Evolutionary conservation across 2,329 filamentous ascomycete species (phyloP).

Genomic region (Hypoxylon sp.): DNA sequence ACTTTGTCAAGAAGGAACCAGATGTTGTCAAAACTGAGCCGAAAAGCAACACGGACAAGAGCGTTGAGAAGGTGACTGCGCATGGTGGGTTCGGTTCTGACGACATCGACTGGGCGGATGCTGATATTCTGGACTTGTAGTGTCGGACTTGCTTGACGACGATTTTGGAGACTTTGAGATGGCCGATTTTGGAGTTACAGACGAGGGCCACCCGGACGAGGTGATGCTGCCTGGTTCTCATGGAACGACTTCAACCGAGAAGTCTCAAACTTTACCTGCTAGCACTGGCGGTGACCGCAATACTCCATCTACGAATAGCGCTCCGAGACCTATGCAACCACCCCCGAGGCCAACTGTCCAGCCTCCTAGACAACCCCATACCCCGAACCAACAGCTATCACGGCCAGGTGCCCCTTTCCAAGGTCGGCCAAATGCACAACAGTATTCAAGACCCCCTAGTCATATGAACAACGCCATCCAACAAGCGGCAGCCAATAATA

Average conservation of each 20-base stretch:
- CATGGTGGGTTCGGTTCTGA: constrained; percentile 65
- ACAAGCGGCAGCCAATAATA: constrained; percentile 47
- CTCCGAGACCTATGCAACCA: constrained; percentile 57
- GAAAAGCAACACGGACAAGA: constrained; percentile 54
- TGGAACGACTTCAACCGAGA: constrained; percentile 51
- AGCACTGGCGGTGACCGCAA: constrained; percentile 47
- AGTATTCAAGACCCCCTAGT: constrained; percentile 41
- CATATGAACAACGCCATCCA: constrained; percentile 46
- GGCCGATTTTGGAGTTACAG: constrained; percentile 79
- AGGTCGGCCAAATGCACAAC: constrained; percentile 49
- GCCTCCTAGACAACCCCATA: constrained; percentile 56
- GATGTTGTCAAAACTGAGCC: constrained; percentile 45
- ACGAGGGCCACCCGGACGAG: constrained; percentile 83
- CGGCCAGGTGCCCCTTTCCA: constrained; percentile 50
- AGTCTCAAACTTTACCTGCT: constrained; percentile 46
- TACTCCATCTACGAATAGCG: constrained; percentile 51
- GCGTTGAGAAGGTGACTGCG: constrained; percentile 44
- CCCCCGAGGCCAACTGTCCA: constrained; percentile 55
- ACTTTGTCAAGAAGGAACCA: constrained; percentile 76
- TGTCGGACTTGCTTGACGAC: constrained; percentile 53
- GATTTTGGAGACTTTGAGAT: constrained; percentile 77
- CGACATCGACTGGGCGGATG: constrained; percentile 54
- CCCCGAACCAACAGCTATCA: constrained; percentile 54
- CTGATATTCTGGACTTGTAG: constrained; percentile 55
- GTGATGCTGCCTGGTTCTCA: constrained; percentile 69